Evolutionary conservation across 805 yeast genomes (phyloP).

Genomic region (Schwanniomyces occidentalis): DNA sequence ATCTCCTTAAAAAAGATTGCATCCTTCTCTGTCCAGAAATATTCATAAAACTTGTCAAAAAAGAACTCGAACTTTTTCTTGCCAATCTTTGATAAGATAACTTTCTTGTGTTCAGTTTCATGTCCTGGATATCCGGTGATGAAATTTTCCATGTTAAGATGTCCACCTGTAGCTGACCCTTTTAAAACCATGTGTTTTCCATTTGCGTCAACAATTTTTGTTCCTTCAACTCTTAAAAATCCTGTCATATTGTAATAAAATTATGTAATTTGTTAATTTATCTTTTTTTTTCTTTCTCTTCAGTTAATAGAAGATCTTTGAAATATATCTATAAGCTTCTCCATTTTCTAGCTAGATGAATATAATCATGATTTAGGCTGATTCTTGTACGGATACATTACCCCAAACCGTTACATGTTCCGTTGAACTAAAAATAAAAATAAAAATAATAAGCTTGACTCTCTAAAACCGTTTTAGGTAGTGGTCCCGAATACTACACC

Average conservation of each 20-base stretch:
- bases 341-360: no score
- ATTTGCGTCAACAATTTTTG: conserved; percentile 46
- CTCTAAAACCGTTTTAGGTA: no score
- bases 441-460: no score
- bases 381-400: no score
- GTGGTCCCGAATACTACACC: no score
- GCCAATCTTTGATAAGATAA: conserved; percentile 41
- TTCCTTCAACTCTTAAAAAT: conserved; percentile 44
- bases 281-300: no score
- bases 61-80: conserved; percentile 48
- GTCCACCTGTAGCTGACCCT: conserved; percentile 53
- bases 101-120: conserved; percentile 50
- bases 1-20: conserved; percentile 45
- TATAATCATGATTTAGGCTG: no score
- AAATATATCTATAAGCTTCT: no score
- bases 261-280: no score
- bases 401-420: no score
- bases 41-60: conserved; percentile 53
- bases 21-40: conserved; percentile 53
- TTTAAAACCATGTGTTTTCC: conserved; percentile 43
- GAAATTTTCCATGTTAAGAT: conserved; percentile 56
- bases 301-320: no score
- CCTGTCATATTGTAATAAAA: conserved; percentile 6
- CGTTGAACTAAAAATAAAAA: no score
- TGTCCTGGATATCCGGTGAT: conserved; percentile 57